A percentile compares a stretch with the other conserved stretches of the same genome.
Evolutionary conservation across 768 basidiomycete species (phyloP).

Genomic region (Serendipita sp.): DNA sequence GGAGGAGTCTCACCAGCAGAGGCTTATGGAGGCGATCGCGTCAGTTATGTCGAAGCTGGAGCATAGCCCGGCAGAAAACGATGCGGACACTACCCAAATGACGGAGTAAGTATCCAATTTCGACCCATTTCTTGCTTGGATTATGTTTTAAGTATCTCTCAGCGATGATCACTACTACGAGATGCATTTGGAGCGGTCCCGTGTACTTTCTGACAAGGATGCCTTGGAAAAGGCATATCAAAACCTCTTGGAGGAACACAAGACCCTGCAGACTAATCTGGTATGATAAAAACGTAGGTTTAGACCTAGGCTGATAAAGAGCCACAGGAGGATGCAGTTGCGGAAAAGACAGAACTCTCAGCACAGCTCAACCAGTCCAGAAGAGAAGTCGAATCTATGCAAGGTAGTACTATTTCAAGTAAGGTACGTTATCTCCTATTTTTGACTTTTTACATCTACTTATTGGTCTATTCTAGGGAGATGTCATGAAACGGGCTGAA

Average conservation of each 20-base stretch:
- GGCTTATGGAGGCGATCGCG: constrained; percentile 87
- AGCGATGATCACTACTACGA: constrained; percentile 84
- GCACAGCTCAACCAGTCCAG: constrained; percentile 43
- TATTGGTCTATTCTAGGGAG: constrained; percentile 30
- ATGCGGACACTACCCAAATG: constrained; percentile 42
- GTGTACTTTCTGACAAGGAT: constrained; percentile 69
- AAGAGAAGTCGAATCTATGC: constrained; percentile 31
- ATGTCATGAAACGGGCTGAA: constrained; percentile 62
- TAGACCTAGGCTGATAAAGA: not conserved
- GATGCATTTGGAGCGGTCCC: constrained; percentile 65
- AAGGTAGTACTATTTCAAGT: not conserved
- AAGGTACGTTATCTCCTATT: not conserved
- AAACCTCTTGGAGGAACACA: constrained; percentile 57
- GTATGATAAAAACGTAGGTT: constrained; percentile 9
- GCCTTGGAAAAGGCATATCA: constrained; percentile 72
- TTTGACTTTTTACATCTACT: not conserved
- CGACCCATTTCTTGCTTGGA: not conserved
- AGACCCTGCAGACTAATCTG: constrained; percentile 51
- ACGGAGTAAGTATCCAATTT: constrained; percentile 49
- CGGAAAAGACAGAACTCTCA: constrained; percentile 65
- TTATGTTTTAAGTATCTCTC: not conserved
- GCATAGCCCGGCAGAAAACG: constrained; percentile 30
- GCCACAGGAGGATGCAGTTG: constrained; percentile 47
- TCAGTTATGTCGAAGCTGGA: constrained; percentile 72
- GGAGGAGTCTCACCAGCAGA: constrained; percentile 70